These are phyloP conservation scores for Crucibulum laeve DNA, from an alignment of 768 basidiomycete species.

Conservation along the genomic window DNA sequence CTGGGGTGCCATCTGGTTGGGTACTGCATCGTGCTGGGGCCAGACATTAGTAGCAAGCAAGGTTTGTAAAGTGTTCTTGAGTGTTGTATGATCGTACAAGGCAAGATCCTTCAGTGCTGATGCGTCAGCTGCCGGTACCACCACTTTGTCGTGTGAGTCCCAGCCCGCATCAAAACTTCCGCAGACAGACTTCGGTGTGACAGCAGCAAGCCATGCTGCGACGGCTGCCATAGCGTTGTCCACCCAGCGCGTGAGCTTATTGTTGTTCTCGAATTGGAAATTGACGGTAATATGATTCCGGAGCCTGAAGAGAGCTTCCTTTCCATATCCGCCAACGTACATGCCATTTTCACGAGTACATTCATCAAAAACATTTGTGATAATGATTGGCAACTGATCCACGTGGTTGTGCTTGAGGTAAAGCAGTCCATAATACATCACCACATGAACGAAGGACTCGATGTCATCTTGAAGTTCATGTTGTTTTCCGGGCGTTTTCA, in stretches of 20 bases:
- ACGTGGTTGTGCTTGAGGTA: not conserved
- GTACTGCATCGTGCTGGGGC: too few relatives aligned
- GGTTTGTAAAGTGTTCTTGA: too few relatives aligned
- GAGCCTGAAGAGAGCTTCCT: not conserved
- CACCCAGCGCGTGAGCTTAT: not conserved
- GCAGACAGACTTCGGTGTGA: too few relatives aligned
- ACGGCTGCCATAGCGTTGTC: not conserved
- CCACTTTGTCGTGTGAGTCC: too few relatives aligned
- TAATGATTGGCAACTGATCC: not conserved
- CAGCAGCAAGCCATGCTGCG: not conserved
- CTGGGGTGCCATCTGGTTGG: too few relatives aligned
- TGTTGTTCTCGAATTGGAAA: not conserved
- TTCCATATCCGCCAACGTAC: not conserved
- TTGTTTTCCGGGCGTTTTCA: slow-evolving; percentile 9
- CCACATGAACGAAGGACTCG: slow-evolving; percentile 18
- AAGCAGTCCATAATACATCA: not conserved
- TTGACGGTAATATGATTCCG: not conserved
- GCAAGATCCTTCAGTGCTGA: too few relatives aligned
- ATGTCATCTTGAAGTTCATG: slow-evolving; percentile 23
- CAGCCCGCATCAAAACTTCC: too few relatives aligned
- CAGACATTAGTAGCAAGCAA: too few relatives aligned
- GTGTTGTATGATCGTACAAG: too few relatives aligned
- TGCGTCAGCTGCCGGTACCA: too few relatives aligned
- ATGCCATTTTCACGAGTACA: not conserved
- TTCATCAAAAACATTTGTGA: not conserved